These are phyloP conservation scores for Aspergillus baeticus DNA, from an alignment of 495 filamentous ascomycete species.

Conservation along the genomic window DNA sequence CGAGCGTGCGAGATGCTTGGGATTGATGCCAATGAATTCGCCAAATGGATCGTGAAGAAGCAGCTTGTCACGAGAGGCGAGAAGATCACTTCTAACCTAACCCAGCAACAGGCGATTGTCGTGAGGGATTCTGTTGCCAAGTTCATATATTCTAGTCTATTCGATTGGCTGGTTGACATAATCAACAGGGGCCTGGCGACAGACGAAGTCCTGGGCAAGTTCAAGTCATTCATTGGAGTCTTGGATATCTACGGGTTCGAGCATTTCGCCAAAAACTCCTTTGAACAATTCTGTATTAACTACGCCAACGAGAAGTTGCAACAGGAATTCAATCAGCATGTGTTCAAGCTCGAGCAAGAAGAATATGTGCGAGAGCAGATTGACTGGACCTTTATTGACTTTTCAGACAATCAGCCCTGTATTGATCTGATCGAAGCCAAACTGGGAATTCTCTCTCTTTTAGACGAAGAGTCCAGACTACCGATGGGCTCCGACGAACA, in stretches of 20 bases:
- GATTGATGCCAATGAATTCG: conserved; percentile 83
- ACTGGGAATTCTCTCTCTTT: conserved; percentile 83
- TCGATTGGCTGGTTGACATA: conserved; percentile 96
- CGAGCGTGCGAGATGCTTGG: conserved; percentile 85
- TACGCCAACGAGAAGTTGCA: conserved; percentile 99
- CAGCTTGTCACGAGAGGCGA: conserved; percentile 95
- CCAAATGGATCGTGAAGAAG: conserved; percentile 99
- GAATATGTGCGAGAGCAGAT: conserved; percentile 97
- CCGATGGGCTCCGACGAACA: conserved; percentile 98
- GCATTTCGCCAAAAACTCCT: conserved; percentile 99
- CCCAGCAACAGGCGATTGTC: conserved; percentile 89
- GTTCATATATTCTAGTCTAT: conserved; percentile 96
- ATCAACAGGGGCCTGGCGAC: conserved; percentile 91
- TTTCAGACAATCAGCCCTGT: conserved; percentile 99
- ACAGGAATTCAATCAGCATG: conserved; percentile 99
- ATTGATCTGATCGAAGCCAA: conserved; percentile 99
- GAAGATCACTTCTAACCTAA: conserved; percentile 95
- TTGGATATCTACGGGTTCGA: conserved; percentile 99
- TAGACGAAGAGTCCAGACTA: conserved; percentile 94
- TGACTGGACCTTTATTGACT: conserved; percentile 99
- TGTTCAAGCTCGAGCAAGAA: conserved; percentile 99
- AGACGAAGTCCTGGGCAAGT: conserved; percentile 77
- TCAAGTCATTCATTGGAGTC: conserved; percentile 95
- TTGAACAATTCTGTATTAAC: conserved; percentile 99
- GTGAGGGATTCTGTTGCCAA: conserved; percentile 98